A percentile compares a stretch with the other conserved stretches of the same genome.
Conservation (phyloP, 768 basidiomycete species). For the Psilocybe tampanensis region DNA sequence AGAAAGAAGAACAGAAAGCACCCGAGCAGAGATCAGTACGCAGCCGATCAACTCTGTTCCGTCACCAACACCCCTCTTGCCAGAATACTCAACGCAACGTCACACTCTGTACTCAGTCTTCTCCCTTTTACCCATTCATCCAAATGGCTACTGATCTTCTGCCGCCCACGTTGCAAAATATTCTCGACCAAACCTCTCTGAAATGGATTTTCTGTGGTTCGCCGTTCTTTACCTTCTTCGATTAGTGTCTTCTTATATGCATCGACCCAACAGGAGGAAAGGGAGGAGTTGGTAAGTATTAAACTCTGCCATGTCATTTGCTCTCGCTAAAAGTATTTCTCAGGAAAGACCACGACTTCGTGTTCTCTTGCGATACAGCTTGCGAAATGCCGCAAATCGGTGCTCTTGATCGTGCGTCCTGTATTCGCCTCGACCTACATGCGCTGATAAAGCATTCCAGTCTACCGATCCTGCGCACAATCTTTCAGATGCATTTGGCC, state of each 20-base stretch:
- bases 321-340: conserved; percentile 5
- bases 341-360: conserved; percentile 98
- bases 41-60: neutral
- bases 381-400: conserved; percentile 88
- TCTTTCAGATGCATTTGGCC: conserved; percentile 96
- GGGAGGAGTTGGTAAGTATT: conserved; percentile 89
- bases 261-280: conserved; percentile 74
- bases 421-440: neutral
- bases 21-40: neutral
- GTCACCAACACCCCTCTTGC: too few species aligned
- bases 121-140: conserved; percentile 25
- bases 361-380: conserved; percentile 98
- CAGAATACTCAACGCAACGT: neutral
- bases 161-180: conserved; percentile 88
- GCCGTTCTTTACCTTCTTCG: conserved; percentile 31
- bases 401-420: conserved; percentile 85
- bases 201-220: conserved; percentile 99
- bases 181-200: conserved; percentile 88
- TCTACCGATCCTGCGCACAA: conserved; percentile 99
- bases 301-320: neutral
- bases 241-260: neutral
- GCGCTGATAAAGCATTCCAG: conserved; percentile 37
- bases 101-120: neutral
- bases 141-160: conserved; percentile 49
- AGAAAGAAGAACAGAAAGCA: conserved; percentile 1